Conservation (phyloP, 495 filamentous ascomycete species). For the Darksidea phi region DNA sequence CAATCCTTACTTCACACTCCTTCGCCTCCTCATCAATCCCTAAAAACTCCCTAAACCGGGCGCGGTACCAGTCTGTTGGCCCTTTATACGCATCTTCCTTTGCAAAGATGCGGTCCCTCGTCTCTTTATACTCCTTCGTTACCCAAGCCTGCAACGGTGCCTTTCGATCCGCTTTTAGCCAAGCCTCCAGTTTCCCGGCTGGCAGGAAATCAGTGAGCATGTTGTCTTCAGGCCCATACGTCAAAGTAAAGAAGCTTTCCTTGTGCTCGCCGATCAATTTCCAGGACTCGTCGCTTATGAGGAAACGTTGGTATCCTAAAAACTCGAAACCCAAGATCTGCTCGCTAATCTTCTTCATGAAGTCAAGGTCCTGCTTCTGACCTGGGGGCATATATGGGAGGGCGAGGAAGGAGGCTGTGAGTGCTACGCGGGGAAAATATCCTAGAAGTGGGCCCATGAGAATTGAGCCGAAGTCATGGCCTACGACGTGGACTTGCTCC, state of each 20-base stretch:
- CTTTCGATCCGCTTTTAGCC: neutral
- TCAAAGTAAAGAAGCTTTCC: neutral
- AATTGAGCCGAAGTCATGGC: conserved; percentile 5
- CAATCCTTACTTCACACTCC: neutral
- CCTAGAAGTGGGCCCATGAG: neutral
- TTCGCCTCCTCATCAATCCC: conserved; percentile 4
- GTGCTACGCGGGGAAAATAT: neutral
- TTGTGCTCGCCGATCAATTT: neutral
- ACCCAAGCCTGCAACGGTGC: neutral
- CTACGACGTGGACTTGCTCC: neutral
- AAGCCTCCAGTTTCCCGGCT: neutral
- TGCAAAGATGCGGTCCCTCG: neutral
- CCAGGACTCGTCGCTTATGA: neutral
- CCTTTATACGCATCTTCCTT: neutral
- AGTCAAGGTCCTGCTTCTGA: neutral
- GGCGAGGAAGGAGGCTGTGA: conserved; percentile 1
- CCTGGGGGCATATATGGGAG: conserved; percentile 1
- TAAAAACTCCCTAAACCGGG: neutral
- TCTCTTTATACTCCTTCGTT: neutral
- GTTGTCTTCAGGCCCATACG: neutral
- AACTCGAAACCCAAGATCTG: conserved; percentile 1
- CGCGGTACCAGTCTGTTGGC: conserved; percentile 2
- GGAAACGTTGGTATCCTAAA: neutral
- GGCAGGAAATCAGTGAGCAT: conserved; percentile 4
- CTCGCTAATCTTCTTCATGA: neutral